Base-by-base conservation (phyloP, 257 asterid species). In the Nicotiana sylvestris region DNA sequence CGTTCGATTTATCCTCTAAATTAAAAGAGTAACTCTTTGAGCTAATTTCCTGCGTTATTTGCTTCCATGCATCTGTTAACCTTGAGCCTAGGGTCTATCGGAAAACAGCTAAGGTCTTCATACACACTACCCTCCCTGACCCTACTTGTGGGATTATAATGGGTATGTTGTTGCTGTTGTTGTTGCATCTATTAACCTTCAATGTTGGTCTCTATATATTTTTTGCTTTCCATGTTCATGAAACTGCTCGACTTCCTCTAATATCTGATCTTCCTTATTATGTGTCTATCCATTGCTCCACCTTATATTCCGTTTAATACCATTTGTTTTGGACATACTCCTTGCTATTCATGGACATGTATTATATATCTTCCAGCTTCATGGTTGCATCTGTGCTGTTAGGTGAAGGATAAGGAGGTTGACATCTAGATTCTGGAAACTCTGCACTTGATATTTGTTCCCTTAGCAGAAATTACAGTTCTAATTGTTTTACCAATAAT, bases 401-500 rank as follows among this genome's bases (percentile, higher is more conserved):
- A 43, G 60, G 35, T 12, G 58, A 43, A 39, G 78, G 60, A 11
- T 70, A 21, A 21, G 21, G 60, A 21, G 78, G 60, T 70, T 43
- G 51, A 43, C 78, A 25, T 12, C 46, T 72, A 21, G 60, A 21
- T 13, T 72, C 25, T 72, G 78, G 78, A 46, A 72, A 72, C 37
- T 46, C 15, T 1, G 13, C 21, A 21, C 60, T 72, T 72, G 78
- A 72, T 46, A 72, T 46, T 72, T 72, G 78, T 46, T 46, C 37
- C 25, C 60, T 43, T 21, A 72, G 78, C 60, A 21, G 78, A 10
- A 43, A 82, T 16, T 66, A 6, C 32, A 30, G 49, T 12, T 25
- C 57, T 76, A 53, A 25, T 30, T 60, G 78, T 78, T 84, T 33
- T 77, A 55, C 37, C 57, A 18, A 72, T 77, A 56, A 80, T 84